Base-by-base conservation (phyloP, 2,329 filamentous ascomycete genomes). In the Triangularia setosa region DNA sequence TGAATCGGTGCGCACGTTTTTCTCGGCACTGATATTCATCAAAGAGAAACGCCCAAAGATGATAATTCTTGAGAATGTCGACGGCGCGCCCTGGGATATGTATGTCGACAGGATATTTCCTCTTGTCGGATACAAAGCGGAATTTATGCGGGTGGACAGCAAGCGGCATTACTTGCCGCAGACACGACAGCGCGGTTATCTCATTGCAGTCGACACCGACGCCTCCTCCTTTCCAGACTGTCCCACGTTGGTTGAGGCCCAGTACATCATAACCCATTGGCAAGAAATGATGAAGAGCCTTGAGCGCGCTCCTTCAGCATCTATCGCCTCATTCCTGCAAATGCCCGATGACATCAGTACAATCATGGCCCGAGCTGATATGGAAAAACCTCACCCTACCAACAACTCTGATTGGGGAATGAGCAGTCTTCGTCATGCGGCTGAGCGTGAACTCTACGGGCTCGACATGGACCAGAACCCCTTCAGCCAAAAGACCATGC, bases 91-190 rank as follows among this genome's bases (percentile, higher is more conserved):
- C 0, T 94, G 89, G 88, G 62, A 76, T 0, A 70, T 79, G 3
- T 81, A 87, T 35, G 74, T 77, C n/a, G 64, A 71, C 0, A 65
- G 73, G 8, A 79, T 76, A 70, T 77, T 80, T 54, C 73, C 73
- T 2, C 70, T 70, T n/a, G 67, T 86, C 40, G 84, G 80, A 1
- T 94, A 93, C 69, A 73, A 79, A 1, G 82, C 82, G 0, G 71
- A 72, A 0, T 80, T 79, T 57, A 68, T 80, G 0, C 77, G 76
- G 4, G 76, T 90, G 0, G 89, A 93, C 69, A 89, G 87, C 0
- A 92, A 92, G 72, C 76, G 89, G 2, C 92, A 83, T 69, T 91
- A 91, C 64, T 76, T 93, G 0, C 91, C 91, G 0, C 91, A 94
- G 61, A 92, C 88, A 0, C 80, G 88, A 1, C 75, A 78, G 48